Evolutionary conservation across 768 basidiomycete species (phyloP).

Genomic region (Tricholoma bakamatsutake): DNA sequence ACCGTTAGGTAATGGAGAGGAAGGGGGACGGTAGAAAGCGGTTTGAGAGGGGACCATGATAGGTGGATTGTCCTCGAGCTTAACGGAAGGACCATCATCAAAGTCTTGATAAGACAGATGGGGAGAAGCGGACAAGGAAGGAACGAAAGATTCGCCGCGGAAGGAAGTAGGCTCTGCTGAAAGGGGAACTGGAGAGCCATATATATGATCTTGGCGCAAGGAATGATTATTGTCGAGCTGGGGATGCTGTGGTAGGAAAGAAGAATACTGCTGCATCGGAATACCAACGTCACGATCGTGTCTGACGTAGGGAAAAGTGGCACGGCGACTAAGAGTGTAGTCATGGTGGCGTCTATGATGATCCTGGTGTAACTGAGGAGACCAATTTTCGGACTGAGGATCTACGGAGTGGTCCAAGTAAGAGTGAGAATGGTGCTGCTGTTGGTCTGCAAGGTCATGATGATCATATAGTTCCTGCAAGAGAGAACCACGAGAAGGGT

Average conservation of each 20-base stretch:
- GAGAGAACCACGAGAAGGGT: slow-evolving; percentile 40
- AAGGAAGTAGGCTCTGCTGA: slow-evolving; percentile 17
- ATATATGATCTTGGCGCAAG: slow-evolving; percentile 30
- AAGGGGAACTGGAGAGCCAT: slow-evolving; percentile 26
- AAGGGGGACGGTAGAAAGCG: slow-evolving; percentile 36
- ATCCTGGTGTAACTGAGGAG: slow-evolving; percentile 26
- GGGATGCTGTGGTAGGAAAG: slow-evolving; percentile 39
- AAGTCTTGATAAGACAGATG: slow-evolving; percentile 44
- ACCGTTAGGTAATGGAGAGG: slow-evolving; percentile 24
- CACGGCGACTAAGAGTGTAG: slow-evolving; percentile 50
- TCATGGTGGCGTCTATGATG: slow-evolving; percentile 36
- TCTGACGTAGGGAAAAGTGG: slow-evolving; percentile 72
- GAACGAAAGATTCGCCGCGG: slow-evolving; percentile 30
- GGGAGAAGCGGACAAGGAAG: slow-evolving; percentile 31
- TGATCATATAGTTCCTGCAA: slow-evolving; percentile 73
- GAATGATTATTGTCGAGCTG: slow-evolving; percentile 27
- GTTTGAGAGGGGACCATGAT: slow-evolving; percentile 62
- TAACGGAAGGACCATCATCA: slow-evolving; percentile 46
- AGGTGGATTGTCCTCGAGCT: slow-evolving; percentile 57
- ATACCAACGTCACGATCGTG: slow-evolving; percentile 55
- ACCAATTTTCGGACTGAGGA: slow-evolving; percentile 18
- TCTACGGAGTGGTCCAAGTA: slow-evolving; percentile 31
- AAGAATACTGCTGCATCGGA: slow-evolving; percentile 32
- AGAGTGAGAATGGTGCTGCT: slow-evolving; percentile 16
- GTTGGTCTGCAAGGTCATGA: slow-evolving; percentile 38